Percentiles rank a stretch among this genome's conserved stretches.
phyloP scores from a whole-genome alignment of 148 eudicot genomes.

The Hydrangea macrophylla region DNA sequence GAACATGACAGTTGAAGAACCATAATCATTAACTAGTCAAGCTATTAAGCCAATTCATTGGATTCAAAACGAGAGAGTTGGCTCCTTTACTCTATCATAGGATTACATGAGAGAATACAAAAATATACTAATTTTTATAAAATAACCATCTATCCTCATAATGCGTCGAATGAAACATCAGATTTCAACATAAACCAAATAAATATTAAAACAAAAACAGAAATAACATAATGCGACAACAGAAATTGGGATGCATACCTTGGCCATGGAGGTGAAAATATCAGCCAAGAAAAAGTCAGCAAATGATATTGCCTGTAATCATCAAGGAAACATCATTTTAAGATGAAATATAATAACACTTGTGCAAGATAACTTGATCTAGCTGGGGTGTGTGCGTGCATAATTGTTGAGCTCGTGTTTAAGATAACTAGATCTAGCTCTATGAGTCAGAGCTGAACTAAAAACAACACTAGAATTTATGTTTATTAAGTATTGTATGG shows the following conservation, averaged over 20 bases:
- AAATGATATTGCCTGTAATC: slow-evolving; percentile 88
- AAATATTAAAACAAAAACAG: no score
- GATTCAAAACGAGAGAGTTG: neutral
- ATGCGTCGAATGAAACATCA: neutral
- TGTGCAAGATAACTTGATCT: neutral
- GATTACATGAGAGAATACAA: neutral
- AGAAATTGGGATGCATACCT: slow-evolving; percentile 47
- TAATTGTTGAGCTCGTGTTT: no score
- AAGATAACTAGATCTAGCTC: no score
- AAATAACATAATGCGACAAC: neutral
- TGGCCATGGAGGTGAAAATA: slow-evolving; percentile 96
- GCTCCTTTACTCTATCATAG: neutral
- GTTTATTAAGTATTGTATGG: neutral
- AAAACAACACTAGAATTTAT: neutral
- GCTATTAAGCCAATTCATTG: neutral
- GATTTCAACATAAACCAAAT: neutral
- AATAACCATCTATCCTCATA: neutral
- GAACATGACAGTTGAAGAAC: neutral
- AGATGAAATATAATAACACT: slow-evolving; percentile 3
- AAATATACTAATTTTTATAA: neutral
- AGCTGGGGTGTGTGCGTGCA: neutral
- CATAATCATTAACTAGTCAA: neutral
- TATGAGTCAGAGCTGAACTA: neutral
- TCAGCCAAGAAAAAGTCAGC: slow-evolving; percentile 99
- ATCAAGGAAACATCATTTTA: slow-evolving; percentile 19